A percentile compares a stretch with the other conserved stretches of the same genome.
Evolutionary conservation across 805 yeast genomes (phyloP).

Genomic region (Pichia manshurica): DNA sequence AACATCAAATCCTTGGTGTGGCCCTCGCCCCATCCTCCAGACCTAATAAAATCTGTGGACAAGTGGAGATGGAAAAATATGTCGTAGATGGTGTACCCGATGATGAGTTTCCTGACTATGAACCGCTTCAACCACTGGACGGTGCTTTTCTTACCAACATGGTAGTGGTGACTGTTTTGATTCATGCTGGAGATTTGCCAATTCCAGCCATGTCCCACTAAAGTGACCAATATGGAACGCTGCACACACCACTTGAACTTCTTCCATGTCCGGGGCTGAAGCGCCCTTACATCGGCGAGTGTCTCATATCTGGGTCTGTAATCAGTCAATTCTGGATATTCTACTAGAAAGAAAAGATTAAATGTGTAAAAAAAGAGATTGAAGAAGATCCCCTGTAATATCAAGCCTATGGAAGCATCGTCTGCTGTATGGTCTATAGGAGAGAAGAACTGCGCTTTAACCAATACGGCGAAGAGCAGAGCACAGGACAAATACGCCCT

Average conservation of each 20-base stretch:
- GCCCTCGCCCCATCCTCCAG: slow-evolving; percentile 14
- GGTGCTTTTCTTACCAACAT: no score
- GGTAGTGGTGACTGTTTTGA: background rate
- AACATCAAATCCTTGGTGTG: background rate
- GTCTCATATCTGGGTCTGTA: slow-evolving; percentile 12
- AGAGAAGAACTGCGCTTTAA: slow-evolving; percentile 6
- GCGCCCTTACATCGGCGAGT: slow-evolving; percentile 7
- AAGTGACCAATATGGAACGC: slow-evolving; percentile 9
- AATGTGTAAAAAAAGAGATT: slow-evolving; percentile 13
- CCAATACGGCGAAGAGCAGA: slow-evolving; percentile 9
- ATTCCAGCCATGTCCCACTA: slow-evolving; percentile 18
- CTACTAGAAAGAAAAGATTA: slow-evolving; percentile 11
- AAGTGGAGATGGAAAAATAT: slow-evolving; percentile 9
- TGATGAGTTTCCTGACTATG: background rate
- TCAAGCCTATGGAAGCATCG: slow-evolving; percentile 6
- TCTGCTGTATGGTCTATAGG: background rate
- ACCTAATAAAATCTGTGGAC: slow-evolving; percentile 10
- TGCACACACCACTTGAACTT: slow-evolving; percentile 16
- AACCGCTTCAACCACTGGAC: background rate
- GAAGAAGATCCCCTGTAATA: slow-evolving; percentile 14
- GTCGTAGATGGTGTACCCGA: slow-evolving; percentile 11
- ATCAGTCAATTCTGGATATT: slow-evolving; percentile 17
- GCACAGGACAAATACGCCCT: slow-evolving; percentile 14
- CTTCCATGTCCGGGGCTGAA: slow-evolving; percentile 1
- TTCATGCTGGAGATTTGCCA: slow-evolving; percentile 9